Evolutionary conservation across 768 basidiomycete species (phyloP).

Genomic region (Suillus clintonianus): DNA sequence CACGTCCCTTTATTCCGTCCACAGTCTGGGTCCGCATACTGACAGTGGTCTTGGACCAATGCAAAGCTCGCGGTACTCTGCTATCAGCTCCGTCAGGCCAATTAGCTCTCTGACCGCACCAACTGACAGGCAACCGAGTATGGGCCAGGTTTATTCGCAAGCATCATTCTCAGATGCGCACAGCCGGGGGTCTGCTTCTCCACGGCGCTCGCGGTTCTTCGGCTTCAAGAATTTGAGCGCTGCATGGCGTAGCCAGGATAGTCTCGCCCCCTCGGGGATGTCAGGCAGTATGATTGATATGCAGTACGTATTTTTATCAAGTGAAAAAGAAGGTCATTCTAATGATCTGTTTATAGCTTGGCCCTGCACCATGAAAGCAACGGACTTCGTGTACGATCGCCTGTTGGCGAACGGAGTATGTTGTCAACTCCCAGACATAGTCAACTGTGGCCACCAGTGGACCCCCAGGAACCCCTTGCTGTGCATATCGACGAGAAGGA

Average conservation of each 20-base stretch:
- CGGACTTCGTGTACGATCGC: conserved; percentile 30
- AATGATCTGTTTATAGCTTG: conserved; percentile 46
- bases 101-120: conserved; percentile 63
- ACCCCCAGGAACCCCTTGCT: conserved; percentile 34
- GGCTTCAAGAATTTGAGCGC: conserved; percentile 70
- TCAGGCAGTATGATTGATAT: conserved; percentile 91
- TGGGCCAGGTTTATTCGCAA: conserved; percentile 72
- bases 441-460: conserved; percentile 51
- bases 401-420: conserved; percentile 36
- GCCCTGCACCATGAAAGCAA: conserved; percentile 72
- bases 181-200: conserved; percentile 67
- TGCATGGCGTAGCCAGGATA: conserved; percentile 80
- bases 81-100: conserved; percentile 54
- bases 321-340: conserved; percentile 6
- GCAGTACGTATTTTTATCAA: conserved; percentile 64
- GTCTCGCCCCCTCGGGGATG: conserved; percentile 76
- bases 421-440: conserved; percentile 44
- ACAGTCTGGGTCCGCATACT: conserved; percentile 53
- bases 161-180: conserved; percentile 81
- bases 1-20: conserved; percentile 69
- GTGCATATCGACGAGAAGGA: conserved; percentile 36
- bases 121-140: conserved; percentile 54
- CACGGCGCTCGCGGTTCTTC: conserved; percentile 75
- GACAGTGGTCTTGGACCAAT: conserved; percentile 60
- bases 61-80: conserved; percentile 63